Base-by-base conservation (phyloP, 495 filamentous ascomycete species). In the Xylaria curta region DNA sequence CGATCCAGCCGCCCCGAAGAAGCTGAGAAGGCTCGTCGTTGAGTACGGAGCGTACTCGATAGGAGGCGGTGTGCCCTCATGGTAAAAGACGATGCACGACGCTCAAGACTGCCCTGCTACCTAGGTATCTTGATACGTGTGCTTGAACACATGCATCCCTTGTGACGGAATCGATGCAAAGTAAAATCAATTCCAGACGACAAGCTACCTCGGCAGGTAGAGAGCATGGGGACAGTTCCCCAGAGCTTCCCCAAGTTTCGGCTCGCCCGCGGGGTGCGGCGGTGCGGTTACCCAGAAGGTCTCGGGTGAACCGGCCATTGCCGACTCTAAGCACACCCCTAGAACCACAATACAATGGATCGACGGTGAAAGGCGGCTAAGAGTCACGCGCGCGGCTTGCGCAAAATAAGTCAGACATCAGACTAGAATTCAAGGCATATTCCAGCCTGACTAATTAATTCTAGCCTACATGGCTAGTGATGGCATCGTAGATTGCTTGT, bases 21-120 rank as follows among this genome's bases (percentile, higher is more conserved):
- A 0, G 81, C 84, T 33, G 91, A 90, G 73, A 93, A 93, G 46
- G 79, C 75, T 73, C 89, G 81, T 54, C 77, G 74, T 72, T 82
- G 82, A 51, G 71, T 73, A 70, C 58, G 70, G 44, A 71, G 71
- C 9, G 78, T 71, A 73, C 69, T 75, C 58, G 76, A 79, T 72
- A 77, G 59, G 44, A 79, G 74, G 6, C 70, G 64, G n/a, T 72
- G 66, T n/a, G 74, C 60, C 66, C 72, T 82, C 84, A 84, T 83
- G 15, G 38, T 77, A 66, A 38, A 65, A 28, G 49, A 42, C 12
- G 24, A 71, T 28, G 65, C 40, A 60, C 60, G 53, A 24, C 33
- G 53, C 58, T 61, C 66, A 17, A 36, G 24, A 56, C 59, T 26
- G 68, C 17, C 28, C 21, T 56, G 59, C 47, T 54, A 64, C 68